Conservation (phyloP, 2,329 filamentous ascomycete species). For the Cladosporium sp. region DNA sequence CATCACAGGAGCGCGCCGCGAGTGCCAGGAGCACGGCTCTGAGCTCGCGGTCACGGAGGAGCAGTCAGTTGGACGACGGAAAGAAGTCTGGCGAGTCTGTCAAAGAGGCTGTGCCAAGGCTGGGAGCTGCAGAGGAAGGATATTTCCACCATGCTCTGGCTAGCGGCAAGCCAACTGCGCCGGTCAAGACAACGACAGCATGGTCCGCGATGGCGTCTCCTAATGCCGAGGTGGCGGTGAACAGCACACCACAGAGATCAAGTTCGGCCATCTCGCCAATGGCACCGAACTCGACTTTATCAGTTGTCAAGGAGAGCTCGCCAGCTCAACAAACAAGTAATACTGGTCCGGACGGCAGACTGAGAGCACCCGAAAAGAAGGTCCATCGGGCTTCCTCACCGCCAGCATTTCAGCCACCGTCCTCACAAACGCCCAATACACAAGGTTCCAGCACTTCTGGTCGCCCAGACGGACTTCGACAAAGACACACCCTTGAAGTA, state of each 20-base stretch:
- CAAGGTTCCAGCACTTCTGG: constrained; percentile 44
- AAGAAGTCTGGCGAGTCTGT: constrained; percentile 35
- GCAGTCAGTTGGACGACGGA: constrained; percentile 32
- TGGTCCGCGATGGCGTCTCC: constrained; percentile 23
- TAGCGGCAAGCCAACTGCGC: constrained; percentile 41
- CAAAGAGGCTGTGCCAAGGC: constrained; percentile 31
- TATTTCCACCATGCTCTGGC: constrained; percentile 46
- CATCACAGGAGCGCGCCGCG: constrained; percentile 30
- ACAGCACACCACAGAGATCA: constrained; percentile 25
- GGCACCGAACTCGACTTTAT: constrained; percentile 29
- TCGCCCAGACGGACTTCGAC: constrained; percentile 64
- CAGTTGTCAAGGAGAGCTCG: constrained; percentile 35
- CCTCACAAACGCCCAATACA: constrained; percentile 55
- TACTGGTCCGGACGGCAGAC: constrained; percentile 27
- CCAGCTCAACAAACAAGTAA: constrained; percentile 25
- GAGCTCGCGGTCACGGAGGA: constrained; percentile 42
- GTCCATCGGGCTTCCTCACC: constrained; percentile 39
- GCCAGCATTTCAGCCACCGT: constrained; percentile 40
- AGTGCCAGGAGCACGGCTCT: constrained; percentile 35
- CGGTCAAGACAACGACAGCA: constrained; percentile 35
- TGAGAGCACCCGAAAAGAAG: constrained; percentile 31
- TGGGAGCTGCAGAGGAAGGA: constrained; percentile 46
- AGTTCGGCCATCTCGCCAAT: constrained; percentile 28
- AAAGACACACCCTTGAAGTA: constrained; percentile 86
- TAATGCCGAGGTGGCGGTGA: constrained; percentile 25